Base-by-base conservation (phyloP, 805 yeast genomes). In the Candida fluviatilis region DNA sequence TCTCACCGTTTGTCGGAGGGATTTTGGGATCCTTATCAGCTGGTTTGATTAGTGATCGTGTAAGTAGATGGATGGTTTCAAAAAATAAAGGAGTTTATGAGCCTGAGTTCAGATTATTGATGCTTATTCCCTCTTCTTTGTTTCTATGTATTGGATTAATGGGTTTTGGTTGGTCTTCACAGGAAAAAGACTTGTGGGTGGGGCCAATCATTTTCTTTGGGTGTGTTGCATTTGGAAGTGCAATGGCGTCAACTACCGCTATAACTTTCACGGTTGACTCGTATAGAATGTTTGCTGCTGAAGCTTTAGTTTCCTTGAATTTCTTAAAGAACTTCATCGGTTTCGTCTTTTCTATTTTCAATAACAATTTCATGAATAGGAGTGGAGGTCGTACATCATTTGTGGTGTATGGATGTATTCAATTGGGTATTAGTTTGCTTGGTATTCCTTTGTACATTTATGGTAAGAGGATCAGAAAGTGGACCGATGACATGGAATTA, bases 101-200 rank as follows among this genome's bases (percentile, higher is more conserved):
- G 57, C 84, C 84, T 3, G 84, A 79, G 52, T 77, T 73, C 51
- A 62, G 84, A 23, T 58, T 78, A 25, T 42, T 77, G 17, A 74
- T 78, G 81, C 55, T 76, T 15, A 25, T 73, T 11, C 81, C 81
- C 1, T 52, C 65, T 8, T 55, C 65, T 0, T 71, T 76, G 14
- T 54, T 68, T 40, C 43, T 75, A 8, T 40, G 74, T 2, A 60
- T 75, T 30, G 84, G 84, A 2, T 58, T 78, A 31, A 71, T 79
- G 67, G 84, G 83, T 4, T 79, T 73, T 50, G 84, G 84, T 4
- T 78, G 84, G 83, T 63, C 81, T 2, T 54, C 78, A 0, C 54
- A 63, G 16, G 63, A 54, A 4, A 48, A 61, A 13, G 78, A 76
- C 47, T 45, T 54, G 6, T 76, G 83, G 84, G 61, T 74, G 37